phyloP scores from a whole-genome alignment of 2,329 filamentous ascomycete genomes.

The Celoporthe dispersa region DNA sequence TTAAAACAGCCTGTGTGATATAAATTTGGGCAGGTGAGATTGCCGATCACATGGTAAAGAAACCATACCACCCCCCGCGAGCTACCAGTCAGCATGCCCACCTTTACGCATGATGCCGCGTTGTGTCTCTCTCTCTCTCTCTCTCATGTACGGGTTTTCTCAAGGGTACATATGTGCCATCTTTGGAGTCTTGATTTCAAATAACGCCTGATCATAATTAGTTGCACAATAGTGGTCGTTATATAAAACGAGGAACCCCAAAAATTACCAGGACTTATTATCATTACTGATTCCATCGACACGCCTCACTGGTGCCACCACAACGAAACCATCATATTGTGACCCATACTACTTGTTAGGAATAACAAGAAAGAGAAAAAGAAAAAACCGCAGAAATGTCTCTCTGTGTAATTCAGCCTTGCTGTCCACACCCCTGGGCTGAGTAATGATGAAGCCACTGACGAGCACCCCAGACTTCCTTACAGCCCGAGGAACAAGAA shows the following conservation, averaged over 20 bases:
- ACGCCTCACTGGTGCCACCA: too few species aligned
- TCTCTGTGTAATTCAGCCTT: not conserved
- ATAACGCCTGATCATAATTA: not conserved
- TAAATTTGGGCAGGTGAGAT: not conserved
- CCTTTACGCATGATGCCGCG: not conserved
- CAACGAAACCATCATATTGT: not conserved
- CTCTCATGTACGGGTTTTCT: too few species aligned
- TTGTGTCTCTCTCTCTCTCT: too few species aligned
- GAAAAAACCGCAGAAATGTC: not conserved
- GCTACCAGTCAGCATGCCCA: conserved; percentile 9
- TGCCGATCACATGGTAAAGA: not conserved
- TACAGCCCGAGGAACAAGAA: conserved; percentile 15
- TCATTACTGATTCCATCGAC: too few species aligned
- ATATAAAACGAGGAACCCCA: not conserved
- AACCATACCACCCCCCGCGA: not conserved
- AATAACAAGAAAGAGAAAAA: not conserved
- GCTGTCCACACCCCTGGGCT: too few species aligned
- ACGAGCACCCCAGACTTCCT: not conserved
- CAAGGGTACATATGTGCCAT: too few species aligned
- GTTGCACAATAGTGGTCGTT: not conserved
- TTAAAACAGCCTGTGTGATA: too few species aligned
- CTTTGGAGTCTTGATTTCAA: not conserved
- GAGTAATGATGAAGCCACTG: not conserved
- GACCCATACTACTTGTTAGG: not conserved
- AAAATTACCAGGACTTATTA: not conserved